Evolutionary conservation across 495 filamentous ascomycete genomes (phyloP).

Genomic region (Aspergillus sclerotiicarbonarius): DNA sequence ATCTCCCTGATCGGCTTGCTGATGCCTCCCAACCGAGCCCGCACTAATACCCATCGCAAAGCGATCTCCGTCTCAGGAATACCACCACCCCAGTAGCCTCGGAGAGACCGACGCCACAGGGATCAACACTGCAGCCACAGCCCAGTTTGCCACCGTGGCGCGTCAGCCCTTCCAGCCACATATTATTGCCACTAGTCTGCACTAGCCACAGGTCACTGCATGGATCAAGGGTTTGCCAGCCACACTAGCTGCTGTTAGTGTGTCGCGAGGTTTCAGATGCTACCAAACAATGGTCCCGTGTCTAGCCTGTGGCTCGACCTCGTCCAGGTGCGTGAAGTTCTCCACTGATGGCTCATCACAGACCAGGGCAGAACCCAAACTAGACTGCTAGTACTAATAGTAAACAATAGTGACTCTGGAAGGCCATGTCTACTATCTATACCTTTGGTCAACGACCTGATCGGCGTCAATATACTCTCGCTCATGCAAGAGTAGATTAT

Average conservation of each 20-base stretch:
- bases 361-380: not conserved
- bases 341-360: not conserved
- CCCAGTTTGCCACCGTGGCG: slow-evolving; percentile 1
- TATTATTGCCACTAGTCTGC: slow-evolving; percentile 3
- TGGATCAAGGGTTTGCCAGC: not conserved
- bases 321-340: not conserved
- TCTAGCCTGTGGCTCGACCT: not conserved
- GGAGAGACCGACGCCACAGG: slow-evolving; percentile 3
- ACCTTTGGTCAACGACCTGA: not conserved
- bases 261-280: not conserved
- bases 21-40: not conserved
- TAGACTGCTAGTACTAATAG: not conserved
- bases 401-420: not conserved
- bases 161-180: not conserved
- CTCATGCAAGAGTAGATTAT: no score
- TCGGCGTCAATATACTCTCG: not conserved
- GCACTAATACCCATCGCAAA: not conserved
- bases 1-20: not conserved
- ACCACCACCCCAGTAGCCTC: not conserved
- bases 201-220: slow-evolving; percentile 5
- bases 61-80: not conserved
- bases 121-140: slow-evolving; percentile 1
- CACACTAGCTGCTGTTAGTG: not conserved
- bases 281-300: not conserved
- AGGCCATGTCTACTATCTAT: not conserved